phyloP scores from a whole-genome alignment of 2,329 filamentous ascomycete genomes.

The Ophiostoma piceae region DNA sequence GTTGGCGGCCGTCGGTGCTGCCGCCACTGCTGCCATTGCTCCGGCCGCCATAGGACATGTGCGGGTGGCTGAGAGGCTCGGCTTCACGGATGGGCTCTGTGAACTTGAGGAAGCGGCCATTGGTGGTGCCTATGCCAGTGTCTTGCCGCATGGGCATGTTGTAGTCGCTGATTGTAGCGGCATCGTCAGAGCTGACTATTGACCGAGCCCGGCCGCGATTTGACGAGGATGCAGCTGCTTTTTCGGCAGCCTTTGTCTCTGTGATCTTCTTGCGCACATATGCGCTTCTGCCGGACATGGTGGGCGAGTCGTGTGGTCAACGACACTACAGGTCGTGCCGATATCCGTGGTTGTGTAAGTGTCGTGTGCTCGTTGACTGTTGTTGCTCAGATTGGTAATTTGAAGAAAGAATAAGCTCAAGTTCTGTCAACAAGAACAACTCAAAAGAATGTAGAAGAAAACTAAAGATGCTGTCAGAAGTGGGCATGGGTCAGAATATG shows the following conservation, averaged over 20 bases:
- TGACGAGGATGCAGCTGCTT: constrained; percentile 20
- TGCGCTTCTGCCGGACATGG: constrained; percentile 56
- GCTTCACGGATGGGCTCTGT: constrained; percentile 38
- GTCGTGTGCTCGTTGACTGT: background rate
- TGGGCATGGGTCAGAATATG: background rate
- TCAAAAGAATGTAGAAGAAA: background rate
- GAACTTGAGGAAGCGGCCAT: constrained; percentile 44
- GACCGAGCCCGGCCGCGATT: constrained; percentile 37
- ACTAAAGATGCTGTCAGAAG: background rate
- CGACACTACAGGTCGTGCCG: background rate
- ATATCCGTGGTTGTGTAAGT: background rate
- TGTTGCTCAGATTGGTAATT: background rate
- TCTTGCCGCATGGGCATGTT: constrained; percentile 36
- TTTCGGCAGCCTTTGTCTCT: constrained; percentile 40
- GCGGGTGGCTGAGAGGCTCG: constrained; percentile 31
- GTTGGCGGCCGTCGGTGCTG: constrained; percentile 33
- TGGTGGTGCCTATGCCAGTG: constrained; percentile 41
- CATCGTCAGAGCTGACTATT: constrained; percentile 38
- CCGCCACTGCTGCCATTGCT: constrained; percentile 37
- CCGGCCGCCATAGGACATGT: constrained; percentile 33
- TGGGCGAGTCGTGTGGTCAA: background rate
- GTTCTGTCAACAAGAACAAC: background rate
- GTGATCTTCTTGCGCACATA: constrained; percentile 56
- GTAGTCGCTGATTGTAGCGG: constrained; percentile 39
- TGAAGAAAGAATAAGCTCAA: background rate